Evolutionary conservation across 1,284 basidiomycete genomes (phyloP).

Genomic region (Mycosarcoma mackinlayi): DNA sequence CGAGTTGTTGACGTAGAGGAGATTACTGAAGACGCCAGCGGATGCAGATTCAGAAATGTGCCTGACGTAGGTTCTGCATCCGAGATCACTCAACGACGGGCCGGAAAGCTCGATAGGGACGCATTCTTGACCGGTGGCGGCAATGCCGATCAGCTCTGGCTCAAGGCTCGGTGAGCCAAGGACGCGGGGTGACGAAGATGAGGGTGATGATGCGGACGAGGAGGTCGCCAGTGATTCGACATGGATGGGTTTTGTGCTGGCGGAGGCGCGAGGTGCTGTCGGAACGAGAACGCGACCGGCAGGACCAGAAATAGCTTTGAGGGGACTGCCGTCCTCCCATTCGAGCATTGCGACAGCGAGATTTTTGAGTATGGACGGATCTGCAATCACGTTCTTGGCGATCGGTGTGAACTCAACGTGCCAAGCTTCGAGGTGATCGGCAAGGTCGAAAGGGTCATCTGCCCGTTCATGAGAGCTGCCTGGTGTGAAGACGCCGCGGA

Average conservation of each 20-base stretch:
- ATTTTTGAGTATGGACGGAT: conserved; percentile 23
- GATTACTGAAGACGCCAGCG: conserved; percentile 59
- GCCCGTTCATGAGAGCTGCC: conserved; percentile 37
- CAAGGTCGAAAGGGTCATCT: conserved; percentile 43
- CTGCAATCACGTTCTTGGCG: conserved; percentile 54
- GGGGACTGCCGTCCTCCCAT: conserved; percentile 42
- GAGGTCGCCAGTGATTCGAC: conserved; percentile 12
- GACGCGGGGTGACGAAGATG: conserved; percentile 21
- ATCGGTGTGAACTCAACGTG: conserved; percentile 64
- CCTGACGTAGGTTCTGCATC: conserved; percentile 54
- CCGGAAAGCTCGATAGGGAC: conserved; percentile 55
- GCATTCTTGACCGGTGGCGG: conserved; percentile 58
- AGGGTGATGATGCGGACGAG: conserved; percentile 29
- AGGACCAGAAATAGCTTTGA: conserved; percentile 33
- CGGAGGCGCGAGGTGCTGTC: conserved; percentile 13
- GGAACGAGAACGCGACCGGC: conserved; percentile 28
- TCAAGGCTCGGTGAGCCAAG: conserved; percentile 19
- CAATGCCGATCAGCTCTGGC: conserved; percentile 26
- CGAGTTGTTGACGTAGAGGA: conserved; percentile 46
- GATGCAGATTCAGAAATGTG: conserved; percentile 64
- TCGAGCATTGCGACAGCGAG: conserved; percentile 53
- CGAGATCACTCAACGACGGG: conserved; percentile 36
- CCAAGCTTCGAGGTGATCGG: conserved; percentile 65
- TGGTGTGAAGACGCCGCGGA: conserved; percentile 37
- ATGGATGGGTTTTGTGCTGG: conserved; percentile 9